Percentiles rank a stretch among this genome's conserved stretches.
Conservation (phyloP, 2,329 filamentous ascomycete species). For the Trichoderma gracile region DNA sequence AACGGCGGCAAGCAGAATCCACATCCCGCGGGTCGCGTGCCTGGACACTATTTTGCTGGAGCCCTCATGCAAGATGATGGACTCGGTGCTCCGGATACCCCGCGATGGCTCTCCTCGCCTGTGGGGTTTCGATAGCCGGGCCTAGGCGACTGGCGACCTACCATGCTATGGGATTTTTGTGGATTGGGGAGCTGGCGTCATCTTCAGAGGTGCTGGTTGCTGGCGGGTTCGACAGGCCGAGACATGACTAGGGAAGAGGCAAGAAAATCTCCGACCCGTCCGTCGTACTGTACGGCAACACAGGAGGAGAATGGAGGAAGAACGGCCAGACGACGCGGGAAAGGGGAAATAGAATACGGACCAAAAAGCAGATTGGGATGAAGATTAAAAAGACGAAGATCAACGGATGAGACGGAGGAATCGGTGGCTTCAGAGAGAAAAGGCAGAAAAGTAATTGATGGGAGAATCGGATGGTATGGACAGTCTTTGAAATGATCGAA, state of each 20-base stretch:
- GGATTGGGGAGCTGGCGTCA: conserved; percentile 12
- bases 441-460: not conserved
- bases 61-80: conserved; percentile 20
- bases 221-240: conserved; percentile 4
- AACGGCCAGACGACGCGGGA: not conserved
- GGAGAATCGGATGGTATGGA: too few species aligned
- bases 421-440: not conserved
- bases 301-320: not conserved
- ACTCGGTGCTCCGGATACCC: conserved; percentile 18
- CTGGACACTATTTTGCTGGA: conserved; percentile 8
- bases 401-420: conserved; percentile 22
- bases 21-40: conserved; percentile 9
- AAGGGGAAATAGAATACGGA: not conserved
- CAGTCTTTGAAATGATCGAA: too few species aligned
- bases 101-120: conserved; percentile 10
- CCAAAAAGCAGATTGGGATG: not conserved
- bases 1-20: conserved; percentile 20
- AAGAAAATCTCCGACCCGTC: conserved; percentile 20
- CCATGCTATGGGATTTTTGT: not conserved
- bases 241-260: conserved; percentile 17
- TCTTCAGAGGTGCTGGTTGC: not conserved
- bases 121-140: conserved; percentile 16
- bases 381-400: not conserved
- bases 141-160: not conserved
- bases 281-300: conserved; percentile 13